These are phyloP conservation scores for Globisporangium radiosum DNA, from an alignment of 352 stramenopile species.

Conservation along the genomic window DNA sequence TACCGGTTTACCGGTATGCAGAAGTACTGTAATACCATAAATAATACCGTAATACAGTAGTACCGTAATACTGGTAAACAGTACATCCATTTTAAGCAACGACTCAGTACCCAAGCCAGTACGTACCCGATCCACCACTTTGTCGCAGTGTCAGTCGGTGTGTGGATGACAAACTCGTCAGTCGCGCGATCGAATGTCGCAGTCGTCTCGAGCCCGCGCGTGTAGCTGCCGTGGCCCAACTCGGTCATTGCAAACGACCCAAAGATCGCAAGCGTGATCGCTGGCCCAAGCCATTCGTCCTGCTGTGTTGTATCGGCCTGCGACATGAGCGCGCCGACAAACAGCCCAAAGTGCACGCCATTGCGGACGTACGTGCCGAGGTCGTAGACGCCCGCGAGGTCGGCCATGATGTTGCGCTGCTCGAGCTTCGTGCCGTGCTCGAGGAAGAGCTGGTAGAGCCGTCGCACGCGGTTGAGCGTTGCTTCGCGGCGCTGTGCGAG, in stretches of 20 bases:
- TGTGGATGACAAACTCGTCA: constrained; percentile 93
- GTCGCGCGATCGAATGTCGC: constrained; percentile 42
- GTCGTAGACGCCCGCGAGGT: constrained; percentile 62
- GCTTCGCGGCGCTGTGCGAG: constrained; percentile 39
- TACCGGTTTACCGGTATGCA: background rate
- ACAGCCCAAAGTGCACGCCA: constrained; percentile 68
- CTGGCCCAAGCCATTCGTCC: background rate
- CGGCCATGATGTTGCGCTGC: constrained; percentile 55
- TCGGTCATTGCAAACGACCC: constrained; percentile 95
- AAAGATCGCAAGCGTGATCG: constrained; percentile 57
- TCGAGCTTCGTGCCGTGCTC: constrained; percentile 41
- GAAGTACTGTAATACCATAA: background rate
- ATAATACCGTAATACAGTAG: background rate
- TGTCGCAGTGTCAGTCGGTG: constrained; percentile 89
- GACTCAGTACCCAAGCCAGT: constrained; percentile 70
- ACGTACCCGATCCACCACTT: constrained; percentile 97
- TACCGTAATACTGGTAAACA: constrained; percentile 45
- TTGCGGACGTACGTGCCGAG: constrained; percentile 63
- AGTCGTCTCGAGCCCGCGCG: constrained; percentile 87
- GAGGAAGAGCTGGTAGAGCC: constrained; percentile 56
- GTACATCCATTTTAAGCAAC: too few relatives aligned
- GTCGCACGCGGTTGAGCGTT: constrained; percentile 45
- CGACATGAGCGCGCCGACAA: constrained; percentile 51
- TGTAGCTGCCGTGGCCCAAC: constrained; percentile 92
- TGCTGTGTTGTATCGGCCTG: constrained; percentile 20